Base-by-base conservation (phyloP, 768 basidiomycete species). In the Trametes coccinea region DNA sequence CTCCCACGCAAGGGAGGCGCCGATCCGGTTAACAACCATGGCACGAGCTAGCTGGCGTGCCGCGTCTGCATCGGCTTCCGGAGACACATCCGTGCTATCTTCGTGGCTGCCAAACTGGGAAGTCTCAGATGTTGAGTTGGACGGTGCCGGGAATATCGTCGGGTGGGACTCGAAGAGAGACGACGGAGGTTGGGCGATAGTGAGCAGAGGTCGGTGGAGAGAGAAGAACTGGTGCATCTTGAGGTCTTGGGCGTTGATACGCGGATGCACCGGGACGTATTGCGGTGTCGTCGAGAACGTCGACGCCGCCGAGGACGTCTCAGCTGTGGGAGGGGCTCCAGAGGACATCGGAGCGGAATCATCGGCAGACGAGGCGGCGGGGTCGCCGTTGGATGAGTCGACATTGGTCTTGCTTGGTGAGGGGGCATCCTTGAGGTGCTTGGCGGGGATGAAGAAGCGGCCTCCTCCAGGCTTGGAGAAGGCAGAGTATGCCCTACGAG, bases 201-300 rank as follows among this genome's bases (percentile, higher is more conserved):
- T 82, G 22, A 93, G 82, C 2, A 93, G 79, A 1, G 92, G 92
- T 11, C 92, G 83, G 68, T 93, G 87, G 34, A 92, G 77, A 2
- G 92, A 84, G 76, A 94, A 93, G 75, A 94, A 93, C 56, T 90
- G 88, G 70, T 93, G 90, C 10, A 92, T 80, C 69, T 86, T 89
- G 74, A 89, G 86, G 66, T 90, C 89, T 63, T 86, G 84, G 10
- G 87, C 71, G 56, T 80, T 84, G 57, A 92, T 67, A 29, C 81
- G 66, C 1, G 86, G 87, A 65, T 90, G 88, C 10, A 76, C 58
- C 61, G 77, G 66, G 3, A 47, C 27, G 41, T 56, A 56, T 3
- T 58, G 53, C 16, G 62, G 55, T 9, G 41, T 40, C 53, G 63
- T 50, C 9, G 66, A 54, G 29, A 60, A 59, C 8, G 61, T 48